Conservation (phyloP, 1,284 basidiomycete genomes). For the Pyrrhoderma lamaoense region DNA sequence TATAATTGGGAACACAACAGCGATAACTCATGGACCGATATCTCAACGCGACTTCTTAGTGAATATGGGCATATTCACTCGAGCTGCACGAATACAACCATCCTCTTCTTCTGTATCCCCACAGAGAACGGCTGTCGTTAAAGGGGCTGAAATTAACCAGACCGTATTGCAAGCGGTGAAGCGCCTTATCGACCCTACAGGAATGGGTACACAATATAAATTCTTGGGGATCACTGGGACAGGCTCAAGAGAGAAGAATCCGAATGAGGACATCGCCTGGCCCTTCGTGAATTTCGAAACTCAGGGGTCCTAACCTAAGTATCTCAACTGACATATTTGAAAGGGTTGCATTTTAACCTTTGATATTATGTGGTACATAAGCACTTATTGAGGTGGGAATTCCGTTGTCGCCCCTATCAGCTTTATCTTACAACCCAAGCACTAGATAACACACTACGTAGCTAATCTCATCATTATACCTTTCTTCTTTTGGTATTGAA, state of each 20-base stretch:
- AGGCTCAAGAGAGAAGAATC: conserved; percentile 18
- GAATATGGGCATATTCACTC: conserved; percentile 48
- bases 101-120: neutral
- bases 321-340: no score
- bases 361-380: no score
- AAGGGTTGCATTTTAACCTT: no score
- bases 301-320: no score
- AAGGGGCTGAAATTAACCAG: conserved; percentile 28
- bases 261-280: conserved; percentile 24
- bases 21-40: conserved; percentile 44
- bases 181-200: conserved; percentile 50
- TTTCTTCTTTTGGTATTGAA: no score
- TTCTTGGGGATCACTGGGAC: conserved; percentile 44
- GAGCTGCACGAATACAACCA: conserved; percentile 42
- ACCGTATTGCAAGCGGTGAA: conserved; percentile 41
- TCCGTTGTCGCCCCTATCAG: no score
- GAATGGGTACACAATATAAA: conserved; percentile 64
- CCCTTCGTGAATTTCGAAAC: conserved; percentile 25
- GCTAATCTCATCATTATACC: no score
- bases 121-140: neutral
- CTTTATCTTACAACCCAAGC: no score
- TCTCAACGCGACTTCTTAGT: conserved; percentile 55
- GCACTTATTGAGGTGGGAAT: no score
- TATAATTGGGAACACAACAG: conserved; percentile 22
- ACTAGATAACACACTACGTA: no score